A percentile compares a stretch with the other conserved stretches of the same genome.
These are phyloP conservation scores for Acacia crassicarpa DNA, from an alignment of 306 rosid genomes.

Conservation along the genomic window DNA sequence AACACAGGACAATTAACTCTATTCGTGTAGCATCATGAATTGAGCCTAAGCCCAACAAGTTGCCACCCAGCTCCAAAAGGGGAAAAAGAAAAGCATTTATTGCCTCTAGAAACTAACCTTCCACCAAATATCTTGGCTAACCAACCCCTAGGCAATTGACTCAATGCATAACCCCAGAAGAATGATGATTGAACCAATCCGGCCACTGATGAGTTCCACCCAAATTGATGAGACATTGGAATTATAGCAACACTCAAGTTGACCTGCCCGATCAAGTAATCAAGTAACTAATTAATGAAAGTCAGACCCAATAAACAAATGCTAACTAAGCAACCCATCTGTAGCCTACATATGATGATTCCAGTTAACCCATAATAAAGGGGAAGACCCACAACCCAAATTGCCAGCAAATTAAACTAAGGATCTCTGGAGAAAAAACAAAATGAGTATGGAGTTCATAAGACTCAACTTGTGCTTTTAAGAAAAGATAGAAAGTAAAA, in stretches of 20 bases:
- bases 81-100: background rate
- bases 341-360: background rate
- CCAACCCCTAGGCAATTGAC: slow-evolving; percentile 99
- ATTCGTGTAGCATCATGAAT: too few relatives aligned
- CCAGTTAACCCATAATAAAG: background rate
- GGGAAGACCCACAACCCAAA: background rate
- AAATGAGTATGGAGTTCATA: background rate
- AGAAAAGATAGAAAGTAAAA: too few relatives aligned
- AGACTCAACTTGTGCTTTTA: too few relatives aligned
- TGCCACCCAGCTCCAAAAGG: background rate
- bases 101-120: slow-evolving; percentile 58
- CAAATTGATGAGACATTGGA: slow-evolving; percentile 95
- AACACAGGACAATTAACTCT: too few relatives aligned
- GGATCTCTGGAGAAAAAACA: background rate
- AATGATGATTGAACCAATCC: slow-evolving; percentile 98
- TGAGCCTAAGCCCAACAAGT: background rate
- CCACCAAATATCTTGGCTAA: slow-evolving; percentile 94
- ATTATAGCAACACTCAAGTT: slow-evolving; percentile 93
- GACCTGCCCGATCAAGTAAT: slow-evolving; percentile 71
- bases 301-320: background rate
- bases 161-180: slow-evolving; percentile 98
- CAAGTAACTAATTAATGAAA: background rate
- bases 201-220: slow-evolving; percentile 88
- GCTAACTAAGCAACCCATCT: slow-evolving; percentile 1
- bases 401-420: background rate